phyloP scores from a whole-genome alignment of 2,329 filamentous ascomycete genomes.

The Graphium sp. region DNA sequence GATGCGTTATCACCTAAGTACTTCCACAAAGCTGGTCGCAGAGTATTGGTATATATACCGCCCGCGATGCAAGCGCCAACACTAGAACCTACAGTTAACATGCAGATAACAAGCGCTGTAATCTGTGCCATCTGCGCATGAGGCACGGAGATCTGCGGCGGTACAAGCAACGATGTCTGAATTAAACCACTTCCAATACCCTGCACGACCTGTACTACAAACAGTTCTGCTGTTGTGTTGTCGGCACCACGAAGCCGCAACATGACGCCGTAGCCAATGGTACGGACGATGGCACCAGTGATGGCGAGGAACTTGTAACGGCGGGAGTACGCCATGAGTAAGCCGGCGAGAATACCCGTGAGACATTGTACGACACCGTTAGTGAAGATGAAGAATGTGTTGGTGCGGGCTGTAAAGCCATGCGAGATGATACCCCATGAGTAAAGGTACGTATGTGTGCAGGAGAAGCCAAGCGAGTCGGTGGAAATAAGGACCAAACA shows the following conservation, averaged over 20 bases:
- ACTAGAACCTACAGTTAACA: too few species aligned
- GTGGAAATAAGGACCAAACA: conserved; percentile 12
- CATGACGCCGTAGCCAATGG: conserved; percentile 18
- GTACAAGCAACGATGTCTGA: too few species aligned
- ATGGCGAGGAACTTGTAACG: conserved; percentile 23
- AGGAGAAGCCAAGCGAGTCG: conserved; percentile 17
- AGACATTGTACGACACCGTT: conserved; percentile 20
- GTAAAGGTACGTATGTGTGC: conserved; percentile 11
- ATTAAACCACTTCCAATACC: conserved; percentile 14
- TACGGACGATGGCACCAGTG: conserved; percentile 15
- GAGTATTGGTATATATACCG: too few species aligned
- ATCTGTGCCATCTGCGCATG: conserved; percentile 24
- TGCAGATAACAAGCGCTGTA: too few species aligned
- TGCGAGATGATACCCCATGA: conserved; percentile 3
- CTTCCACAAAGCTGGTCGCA: too few species aligned
- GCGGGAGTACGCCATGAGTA: conserved; percentile 17
- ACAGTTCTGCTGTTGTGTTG: conserved; percentile 15
- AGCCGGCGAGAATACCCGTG: conserved; percentile 16
- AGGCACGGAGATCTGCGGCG: conserved; percentile 22
- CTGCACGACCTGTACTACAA: conserved; percentile 17
- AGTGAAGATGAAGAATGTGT: conserved; percentile 22
- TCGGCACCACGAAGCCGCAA: conserved; percentile 11
- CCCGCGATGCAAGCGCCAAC: too few species aligned
- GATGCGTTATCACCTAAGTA: too few species aligned
- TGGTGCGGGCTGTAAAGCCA: conserved; percentile 16